Evolutionary conservation across 192 early-diverging fungal genomes (phyloP).

Genomic region (Funneliformis mosseae): DNA sequence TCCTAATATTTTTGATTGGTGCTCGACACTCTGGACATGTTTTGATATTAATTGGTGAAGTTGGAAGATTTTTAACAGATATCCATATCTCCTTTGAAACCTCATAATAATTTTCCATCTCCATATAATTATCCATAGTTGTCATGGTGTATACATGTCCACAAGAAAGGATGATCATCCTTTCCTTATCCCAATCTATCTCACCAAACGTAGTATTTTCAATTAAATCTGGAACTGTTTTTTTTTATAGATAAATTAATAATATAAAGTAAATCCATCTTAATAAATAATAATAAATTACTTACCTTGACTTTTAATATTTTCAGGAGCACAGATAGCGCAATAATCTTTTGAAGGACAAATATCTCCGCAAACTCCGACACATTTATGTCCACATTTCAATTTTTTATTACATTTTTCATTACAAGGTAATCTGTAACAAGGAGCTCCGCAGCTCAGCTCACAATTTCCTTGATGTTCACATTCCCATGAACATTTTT

Average conservation of each 20-base stretch:
- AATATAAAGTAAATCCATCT: no score
- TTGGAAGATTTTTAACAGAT: neutral
- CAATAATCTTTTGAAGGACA: constrained; percentile 41
- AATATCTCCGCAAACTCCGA: constrained; percentile 51
- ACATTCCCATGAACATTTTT: constrained; percentile 54
- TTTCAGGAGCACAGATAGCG: constrained; percentile 38
- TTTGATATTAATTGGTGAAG: neutral
- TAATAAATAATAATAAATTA: neutral
- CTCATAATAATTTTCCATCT: constrained; percentile 47
- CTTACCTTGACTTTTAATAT: constrained; percentile 21
- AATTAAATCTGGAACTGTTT: no score
- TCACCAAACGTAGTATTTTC: neutral
- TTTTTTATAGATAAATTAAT: no score
- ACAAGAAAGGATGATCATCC: constrained; percentile 52
- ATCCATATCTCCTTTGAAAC: neutral
- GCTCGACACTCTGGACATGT: constrained; percentile 23
- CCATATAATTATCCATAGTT: constrained; percentile 54
- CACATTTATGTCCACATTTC: constrained; percentile 55
- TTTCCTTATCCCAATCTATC: constrained; percentile 46
- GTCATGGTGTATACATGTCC: constrained; percentile 55
- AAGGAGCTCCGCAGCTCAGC: constrained; percentile 59
- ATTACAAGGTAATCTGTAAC: constrained; percentile 59
- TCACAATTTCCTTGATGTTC: constrained; percentile 50
- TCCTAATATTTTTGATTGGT: constrained; percentile 1
- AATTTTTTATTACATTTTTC: constrained; percentile 47